Evolutionary conservation across 257 asterid genomes (phyloP), one percentile per base, ranked within the genome.

Genomic region (Nicotiana tabacum): DNA sequence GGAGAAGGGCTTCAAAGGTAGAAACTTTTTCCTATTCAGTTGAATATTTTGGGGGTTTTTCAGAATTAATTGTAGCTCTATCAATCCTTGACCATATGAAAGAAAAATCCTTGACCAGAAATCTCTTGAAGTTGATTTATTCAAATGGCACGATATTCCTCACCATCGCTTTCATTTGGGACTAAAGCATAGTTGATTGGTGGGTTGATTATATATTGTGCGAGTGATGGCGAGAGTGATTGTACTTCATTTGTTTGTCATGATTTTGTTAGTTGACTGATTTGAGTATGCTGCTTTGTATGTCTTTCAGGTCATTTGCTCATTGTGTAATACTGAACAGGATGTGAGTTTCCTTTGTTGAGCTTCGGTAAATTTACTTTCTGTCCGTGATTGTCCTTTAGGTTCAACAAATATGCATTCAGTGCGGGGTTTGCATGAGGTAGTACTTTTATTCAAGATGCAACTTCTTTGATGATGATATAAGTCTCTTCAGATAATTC

Each of bases 391-490:
- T 21, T 43, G 78, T 72, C 12, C 35, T 43, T 43, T 77, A 92
- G 95, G 90, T 92, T 77, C 90, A 85, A 85, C 92, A 88, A 51
- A 86, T 72, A 12, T 92, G 96, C 80, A 60, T 16, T 62, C 87
- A 79, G 3, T 93, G 97, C 82, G 93, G 95, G 33, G 89, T 84
- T 85, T 88, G 88, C 82, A 84, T 91, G 90, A 93, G 97, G 72
- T 86, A 89, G 4, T 93, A 93, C 87, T 92, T 65, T 83, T 93
- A 92, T 85, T 78, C 88, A 3, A 83, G 77, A 77, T 93, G 97
- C 91, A 90, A 90, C 48, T 89, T 93, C 87, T 92, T 90, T 10
- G 97, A 93, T 56, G 97, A 92, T 70, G 95, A 92, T 86, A 95
- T 92, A 81, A 90, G 91, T 65, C 67, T 51, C 85, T 66, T 81